A percentile compares a stretch with the other conserved stretches of the same genome.
Conservation (phyloP, 495 filamentous ascomycete species). For the Aspergillus coremiiformis region DNA sequence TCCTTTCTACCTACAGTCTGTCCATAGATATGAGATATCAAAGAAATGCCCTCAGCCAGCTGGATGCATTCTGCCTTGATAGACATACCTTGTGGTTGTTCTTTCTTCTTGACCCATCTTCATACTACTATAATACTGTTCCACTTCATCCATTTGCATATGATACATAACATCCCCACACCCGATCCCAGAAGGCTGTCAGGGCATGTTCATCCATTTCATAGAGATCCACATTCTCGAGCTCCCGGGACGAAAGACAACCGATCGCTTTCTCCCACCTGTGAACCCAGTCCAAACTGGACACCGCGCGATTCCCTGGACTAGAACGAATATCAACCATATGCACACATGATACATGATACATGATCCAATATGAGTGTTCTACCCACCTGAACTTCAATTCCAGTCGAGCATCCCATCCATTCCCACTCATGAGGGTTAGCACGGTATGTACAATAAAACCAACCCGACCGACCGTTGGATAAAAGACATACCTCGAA, state of each 20-base stretch:
- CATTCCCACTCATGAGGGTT: background rate
- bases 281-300: constrained; percentile 5
- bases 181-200: constrained; percentile 4
- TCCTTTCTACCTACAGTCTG: too few relatives aligned
- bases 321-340: constrained; percentile 1
- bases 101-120: too few relatives aligned
- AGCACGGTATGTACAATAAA: background rate
- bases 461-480: background rate
- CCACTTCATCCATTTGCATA: constrained; percentile 4
- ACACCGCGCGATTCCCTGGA: background rate
- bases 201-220: constrained; percentile 8
- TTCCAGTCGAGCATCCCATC: background rate
- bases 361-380: background rate
- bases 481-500: background rate
- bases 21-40: too few relatives aligned
- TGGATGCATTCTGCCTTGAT: too few relatives aligned
- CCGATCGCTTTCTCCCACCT: constrained; percentile 1
- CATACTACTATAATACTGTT: too few relatives aligned
- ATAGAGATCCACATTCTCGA: constrained; percentile 5
- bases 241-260: background rate
- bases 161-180: constrained; percentile 7
- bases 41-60: too few relatives aligned
- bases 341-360: background rate
- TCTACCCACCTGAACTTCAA: background rate
- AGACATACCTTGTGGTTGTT: too few relatives aligned